These are phyloP conservation scores for Colletotrichum acutatum DNA, from an alignment of 2,329 filamentous ascomycete genomes.

Conservation along the genomic window DNA sequence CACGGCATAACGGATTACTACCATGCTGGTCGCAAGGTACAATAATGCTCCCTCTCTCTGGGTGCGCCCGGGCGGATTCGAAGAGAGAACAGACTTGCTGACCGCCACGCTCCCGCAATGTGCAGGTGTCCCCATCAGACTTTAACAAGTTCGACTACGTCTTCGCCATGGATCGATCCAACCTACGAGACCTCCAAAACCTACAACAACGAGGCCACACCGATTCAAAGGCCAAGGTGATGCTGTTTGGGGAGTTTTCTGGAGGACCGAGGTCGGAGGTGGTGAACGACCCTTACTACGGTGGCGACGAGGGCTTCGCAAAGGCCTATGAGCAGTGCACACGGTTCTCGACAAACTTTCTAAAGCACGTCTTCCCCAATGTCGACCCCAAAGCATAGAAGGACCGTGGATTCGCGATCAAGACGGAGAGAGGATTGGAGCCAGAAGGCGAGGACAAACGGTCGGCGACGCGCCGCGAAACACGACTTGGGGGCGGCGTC, in stretches of 20 bases:
- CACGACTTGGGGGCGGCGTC: background rate
- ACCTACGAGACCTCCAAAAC: constrained; percentile 76
- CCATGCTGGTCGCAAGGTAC: constrained; percentile 82
- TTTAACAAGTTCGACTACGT: constrained; percentile 92
- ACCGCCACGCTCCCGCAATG: background rate
- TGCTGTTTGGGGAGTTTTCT: constrained; percentile 87
- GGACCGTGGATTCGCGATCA: background rate
- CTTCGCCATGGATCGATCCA: constrained; percentile 91
- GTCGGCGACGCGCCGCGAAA: background rate
- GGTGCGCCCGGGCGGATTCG: constrained; percentile 8
- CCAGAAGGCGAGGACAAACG: background rate
- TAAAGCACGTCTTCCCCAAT: constrained; percentile 67
- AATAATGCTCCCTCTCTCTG: background rate
- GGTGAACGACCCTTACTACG: constrained; percentile 92
- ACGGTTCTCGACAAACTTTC: constrained; percentile 81
- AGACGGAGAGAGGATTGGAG: background rate
- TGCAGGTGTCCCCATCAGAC: constrained; percentile 70
- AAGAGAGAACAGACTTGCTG: background rate
- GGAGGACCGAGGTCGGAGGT: constrained; percentile 74
- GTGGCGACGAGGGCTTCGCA: constrained; percentile 83
- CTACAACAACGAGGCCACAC: constrained; percentile 67
- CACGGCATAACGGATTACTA: constrained; percentile 82
- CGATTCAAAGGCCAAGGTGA: constrained; percentile 72
- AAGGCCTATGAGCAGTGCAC: constrained; percentile 86
- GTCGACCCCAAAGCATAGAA: constrained; percentile 36